Evolutionary conservation across 2,329 filamentous ascomycete genomes (phyloP).

Genomic region (Colletotrichum gloeosporioides): DNA sequence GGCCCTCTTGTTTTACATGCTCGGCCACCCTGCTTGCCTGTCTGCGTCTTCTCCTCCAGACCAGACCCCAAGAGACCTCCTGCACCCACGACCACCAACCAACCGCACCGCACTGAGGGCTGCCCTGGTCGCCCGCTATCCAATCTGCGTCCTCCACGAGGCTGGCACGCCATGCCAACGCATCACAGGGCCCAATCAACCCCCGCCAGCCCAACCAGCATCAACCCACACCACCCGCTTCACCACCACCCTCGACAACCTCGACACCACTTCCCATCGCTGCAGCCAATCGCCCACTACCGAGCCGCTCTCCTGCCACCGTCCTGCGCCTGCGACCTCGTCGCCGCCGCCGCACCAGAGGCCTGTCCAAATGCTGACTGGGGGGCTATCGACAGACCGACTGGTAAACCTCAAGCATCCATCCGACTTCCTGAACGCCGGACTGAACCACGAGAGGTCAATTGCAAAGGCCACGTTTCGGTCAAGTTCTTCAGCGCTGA

Average conservation of each 20-base stretch:
- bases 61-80: neutral
- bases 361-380: neutral
- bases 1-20: slow-evolving; percentile 14
- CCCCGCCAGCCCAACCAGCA: slow-evolving; percentile 11
- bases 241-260: neutral
- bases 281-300: slow-evolving; percentile 8
- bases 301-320: slow-evolving; percentile 8
- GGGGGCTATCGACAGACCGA: neutral
- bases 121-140: slow-evolving; percentile 12
- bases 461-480: neutral
- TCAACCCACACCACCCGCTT: slow-evolving; percentile 12
- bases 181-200: slow-evolving; percentile 24
- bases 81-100: neutral
- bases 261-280: neutral
- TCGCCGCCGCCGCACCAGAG: neutral
- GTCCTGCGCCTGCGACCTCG: neutral
- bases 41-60: neutral
- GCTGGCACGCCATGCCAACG: slow-evolving; percentile 23
- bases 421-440: neutral
- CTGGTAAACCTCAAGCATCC: neutral
- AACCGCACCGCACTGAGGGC: neutral
- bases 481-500: neutral
- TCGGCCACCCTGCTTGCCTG: neutral
- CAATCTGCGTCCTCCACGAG: slow-evolving; percentile 27
- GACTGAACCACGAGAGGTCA: neutral